Conservation (phyloP, 306 rosid species). For the Quercus mongolica region DNA sequence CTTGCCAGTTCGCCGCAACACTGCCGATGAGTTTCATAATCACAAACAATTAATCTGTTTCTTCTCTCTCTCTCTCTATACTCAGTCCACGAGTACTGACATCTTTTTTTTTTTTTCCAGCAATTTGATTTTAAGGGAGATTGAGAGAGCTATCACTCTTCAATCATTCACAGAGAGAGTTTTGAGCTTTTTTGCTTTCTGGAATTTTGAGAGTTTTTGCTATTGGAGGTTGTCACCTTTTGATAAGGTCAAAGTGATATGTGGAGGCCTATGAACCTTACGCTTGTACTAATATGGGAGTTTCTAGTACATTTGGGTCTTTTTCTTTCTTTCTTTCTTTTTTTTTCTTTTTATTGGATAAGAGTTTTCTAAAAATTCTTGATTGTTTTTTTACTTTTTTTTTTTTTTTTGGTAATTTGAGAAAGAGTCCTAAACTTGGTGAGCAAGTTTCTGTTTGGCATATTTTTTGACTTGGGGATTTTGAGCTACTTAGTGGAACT, state of each 20-base stretch:
- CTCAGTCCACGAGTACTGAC: too few species aligned
- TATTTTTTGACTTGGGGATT: too few species aligned
- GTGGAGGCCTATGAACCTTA: slow-evolving; percentile 19
- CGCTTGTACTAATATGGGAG: neutral
- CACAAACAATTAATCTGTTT: too few species aligned
- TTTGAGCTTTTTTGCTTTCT: neutral
- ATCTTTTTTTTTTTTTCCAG: too few species aligned
- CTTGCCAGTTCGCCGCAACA: too few species aligned
- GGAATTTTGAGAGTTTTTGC: neutral
- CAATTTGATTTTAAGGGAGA: too few species aligned
- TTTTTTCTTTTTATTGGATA: neutral
- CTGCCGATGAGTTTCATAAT: too few species aligned
- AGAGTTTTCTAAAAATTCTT: too few species aligned
- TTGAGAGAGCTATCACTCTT: too few species aligned
- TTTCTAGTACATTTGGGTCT: slow-evolving; percentile 5
- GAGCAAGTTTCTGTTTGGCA: neutral
- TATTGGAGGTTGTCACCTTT: neutral
- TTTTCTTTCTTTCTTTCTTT: neutral
- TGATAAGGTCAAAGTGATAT: neutral
- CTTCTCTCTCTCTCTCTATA: too few species aligned
- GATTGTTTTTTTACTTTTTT: too few species aligned
- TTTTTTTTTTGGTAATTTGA: neutral
- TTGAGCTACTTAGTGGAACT: too few species aligned
- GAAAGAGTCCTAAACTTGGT: neutral
- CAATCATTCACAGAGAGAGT: neutral